Evolutionary conservation across 192 early-diverging fungal genomes (phyloP), one percentile per base, ranked within the genome.

Genomic region (Backusella luteola): DNA sequence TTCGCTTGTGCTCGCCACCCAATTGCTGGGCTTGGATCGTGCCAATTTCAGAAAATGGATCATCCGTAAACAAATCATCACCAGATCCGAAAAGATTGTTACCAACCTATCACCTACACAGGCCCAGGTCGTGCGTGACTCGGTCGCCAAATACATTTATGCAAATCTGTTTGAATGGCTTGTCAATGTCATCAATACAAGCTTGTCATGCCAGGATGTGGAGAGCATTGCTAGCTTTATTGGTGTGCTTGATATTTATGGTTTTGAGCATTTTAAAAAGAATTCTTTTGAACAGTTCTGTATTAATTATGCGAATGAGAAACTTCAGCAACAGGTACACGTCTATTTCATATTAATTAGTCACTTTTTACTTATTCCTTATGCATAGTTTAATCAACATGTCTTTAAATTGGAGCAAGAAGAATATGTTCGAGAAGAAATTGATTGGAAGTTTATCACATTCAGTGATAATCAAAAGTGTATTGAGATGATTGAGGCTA

Each of bases 261-360:
- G 95, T 34, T 99, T 99, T 80, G 98, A 99, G 85, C 97, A 99
- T 82, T 99, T 99, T 83, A 93, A 96, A 84, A 98, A 96, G 87
- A 99, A 99, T 87, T 98, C 97, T 7, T 99, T 99, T 77, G 98
- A 99, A 87, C 98, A 99, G 88, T 99, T 98, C 81, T 99, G 98
- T 88, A 98, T 99, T 80, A 94, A 95, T 83, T 95, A 94, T 81
- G 93, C 96, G 73, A 97, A 97, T 85, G 98, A 99, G 83, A 99
- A 99, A 84, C 86, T 99, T 71, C 98, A 99, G 85, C 97, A 98
- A 84, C 94, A 86, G 74, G 84, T 85, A 77, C 23, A 34, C n/a
- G 1, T 3, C 38, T 11, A 39, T 39, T 39, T 39, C 9, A 39
- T 39, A 39, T 39, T 11, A 38, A 39, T 39, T 12, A 3, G 38